Conservation (phyloP, 2,329 filamentous ascomycete genomes). For the Paraconiothyrium sp. region DNA sequence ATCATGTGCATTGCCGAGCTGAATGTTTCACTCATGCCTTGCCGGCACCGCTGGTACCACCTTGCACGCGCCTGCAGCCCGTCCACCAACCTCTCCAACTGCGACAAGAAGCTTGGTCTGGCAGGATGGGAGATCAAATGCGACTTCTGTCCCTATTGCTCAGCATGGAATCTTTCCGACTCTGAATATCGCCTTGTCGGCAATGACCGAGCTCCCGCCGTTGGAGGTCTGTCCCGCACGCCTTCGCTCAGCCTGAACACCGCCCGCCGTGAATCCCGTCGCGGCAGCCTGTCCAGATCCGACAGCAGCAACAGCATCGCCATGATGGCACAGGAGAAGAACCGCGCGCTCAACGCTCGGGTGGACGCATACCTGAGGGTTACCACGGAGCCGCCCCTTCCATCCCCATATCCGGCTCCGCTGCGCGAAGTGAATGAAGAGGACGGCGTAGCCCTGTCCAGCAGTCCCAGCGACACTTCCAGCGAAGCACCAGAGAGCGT, state of each 20-base stretch:
- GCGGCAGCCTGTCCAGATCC: constrained; percentile 47
- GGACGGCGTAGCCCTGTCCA: constrained; percentile 26
- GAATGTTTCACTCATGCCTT: constrained; percentile 58
- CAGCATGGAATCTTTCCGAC: constrained; percentile 47
- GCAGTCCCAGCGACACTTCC: constrained; percentile 47
- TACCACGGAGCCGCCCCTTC: constrained; percentile 34
- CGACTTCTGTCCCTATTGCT: constrained; percentile 60
- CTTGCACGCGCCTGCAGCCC: constrained; percentile 56
- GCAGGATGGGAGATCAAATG: constrained; percentile 61
- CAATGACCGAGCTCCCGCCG: constrained; percentile 48
- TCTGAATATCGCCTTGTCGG: constrained; percentile 59
- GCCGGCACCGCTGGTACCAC: constrained; percentile 61
- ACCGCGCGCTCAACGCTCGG: constrained; percentile 50
- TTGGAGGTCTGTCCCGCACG: constrained; percentile 53
- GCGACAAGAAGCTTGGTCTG: constrained; percentile 55
- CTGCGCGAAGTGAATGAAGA: constrained; percentile 44
- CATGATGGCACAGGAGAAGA: constrained; percentile 51
- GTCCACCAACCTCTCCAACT: constrained; percentile 58
- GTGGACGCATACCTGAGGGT: constrained; percentile 52
- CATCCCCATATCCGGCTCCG: constrained; percentile 34
- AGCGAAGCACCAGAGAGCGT: constrained; percentile 44
- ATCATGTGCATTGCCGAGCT: constrained; percentile 62
- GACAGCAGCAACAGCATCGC: constrained; percentile 50
- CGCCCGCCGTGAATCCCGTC: constrained; percentile 49
- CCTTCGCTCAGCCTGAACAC: constrained; percentile 51